phyloP scores from a whole-genome alignment of 2,329 filamentous ascomycete species.

The Alternaria ventricosa region DNA sequence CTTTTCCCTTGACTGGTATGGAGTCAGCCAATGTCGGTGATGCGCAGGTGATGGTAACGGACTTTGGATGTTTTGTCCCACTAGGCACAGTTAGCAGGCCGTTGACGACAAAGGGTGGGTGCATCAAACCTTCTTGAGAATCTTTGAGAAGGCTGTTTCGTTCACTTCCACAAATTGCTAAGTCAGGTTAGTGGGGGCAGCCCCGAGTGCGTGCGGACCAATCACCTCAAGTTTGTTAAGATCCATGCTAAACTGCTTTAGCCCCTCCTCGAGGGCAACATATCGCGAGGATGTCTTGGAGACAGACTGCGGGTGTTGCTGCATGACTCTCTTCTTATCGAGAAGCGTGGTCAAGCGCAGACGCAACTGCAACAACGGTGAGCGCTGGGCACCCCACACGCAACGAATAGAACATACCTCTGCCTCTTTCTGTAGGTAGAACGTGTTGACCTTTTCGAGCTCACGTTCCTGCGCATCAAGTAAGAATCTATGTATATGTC shows the following conservation, averaged over 20 bases:
- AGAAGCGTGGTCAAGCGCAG: constrained; percentile 88
- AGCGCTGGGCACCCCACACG: constrained; percentile 15
- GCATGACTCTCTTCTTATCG: constrained; percentile 92
- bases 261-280: constrained; percentile 92
- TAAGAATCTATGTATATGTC: constrained; percentile 9
- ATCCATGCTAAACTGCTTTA: constrained; percentile 96
- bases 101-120: background rate
- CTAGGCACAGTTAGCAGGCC: constrained; percentile 54
- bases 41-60: constrained; percentile 31
- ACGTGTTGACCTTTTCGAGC: constrained; percentile 96
- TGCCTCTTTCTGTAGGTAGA: constrained; percentile 97
- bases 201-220: constrained; percentile 21
- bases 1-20: constrained; percentile 82
- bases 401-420: constrained; percentile 68
- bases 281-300: constrained; percentile 93
- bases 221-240: constrained; percentile 85
- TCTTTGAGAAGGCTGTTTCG: constrained; percentile 96
- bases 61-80: constrained; percentile 99
- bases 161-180: constrained; percentile 98
- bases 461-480: constrained; percentile 76
- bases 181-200: constrained; percentile 33
- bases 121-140: constrained; percentile 81
- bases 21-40: constrained; percentile 40
- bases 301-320: constrained; percentile 75
- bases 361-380: constrained; percentile 72